These are phyloP conservation scores for Lasiodiplodia sp. DNA, from an alignment of 2,329 filamentous ascomycete genomes.

Conservation along the genomic window DNA sequence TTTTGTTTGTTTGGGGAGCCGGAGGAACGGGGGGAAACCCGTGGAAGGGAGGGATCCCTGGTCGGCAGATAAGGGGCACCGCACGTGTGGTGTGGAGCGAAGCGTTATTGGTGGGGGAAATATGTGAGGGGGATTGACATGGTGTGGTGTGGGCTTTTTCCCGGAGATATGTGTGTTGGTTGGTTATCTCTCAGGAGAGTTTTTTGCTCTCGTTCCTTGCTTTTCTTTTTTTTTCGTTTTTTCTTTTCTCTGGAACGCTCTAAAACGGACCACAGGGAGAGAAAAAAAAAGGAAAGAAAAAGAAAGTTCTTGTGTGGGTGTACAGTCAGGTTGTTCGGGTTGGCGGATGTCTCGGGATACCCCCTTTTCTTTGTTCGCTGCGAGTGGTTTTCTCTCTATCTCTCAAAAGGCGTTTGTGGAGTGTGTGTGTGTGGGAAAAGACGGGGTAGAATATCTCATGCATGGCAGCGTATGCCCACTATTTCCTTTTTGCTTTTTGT, in stretches of 20 bases:
- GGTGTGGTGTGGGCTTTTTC: neutral
- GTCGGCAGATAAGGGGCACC: neutral
- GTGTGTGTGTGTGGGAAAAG: conserved; percentile 13
- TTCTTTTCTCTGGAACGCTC: conserved; percentile 2
- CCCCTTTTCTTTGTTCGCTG: conserved; percentile 2
- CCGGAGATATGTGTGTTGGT: neutral
- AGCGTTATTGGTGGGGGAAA: conserved; percentile 5
- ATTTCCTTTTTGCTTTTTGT: neutral
- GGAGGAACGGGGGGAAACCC: neutral
- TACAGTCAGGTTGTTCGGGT: conserved; percentile 6
- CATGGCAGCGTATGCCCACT: conserved; percentile 15
- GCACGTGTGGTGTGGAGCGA: conserved; percentile 7
- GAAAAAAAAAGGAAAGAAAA: neutral
- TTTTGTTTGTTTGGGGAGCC: neutral
- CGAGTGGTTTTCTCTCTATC: neutral
- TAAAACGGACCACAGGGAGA: neutral
- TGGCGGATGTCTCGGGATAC: conserved; percentile 19
- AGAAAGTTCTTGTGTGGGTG: neutral
- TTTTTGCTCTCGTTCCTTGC: too few species aligned
- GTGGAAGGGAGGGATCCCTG: neutral
- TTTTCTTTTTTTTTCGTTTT: neutral
- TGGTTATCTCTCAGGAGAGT: conserved; percentile 6
- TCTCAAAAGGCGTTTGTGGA: conserved; percentile 16
- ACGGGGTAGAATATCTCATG: conserved; percentile 15
- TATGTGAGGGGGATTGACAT: neutral